These are phyloP conservation scores for Umbelopsis isabellina DNA, from an alignment of 192 early-diverging fungal species.

Conservation along the genomic window DNA sequence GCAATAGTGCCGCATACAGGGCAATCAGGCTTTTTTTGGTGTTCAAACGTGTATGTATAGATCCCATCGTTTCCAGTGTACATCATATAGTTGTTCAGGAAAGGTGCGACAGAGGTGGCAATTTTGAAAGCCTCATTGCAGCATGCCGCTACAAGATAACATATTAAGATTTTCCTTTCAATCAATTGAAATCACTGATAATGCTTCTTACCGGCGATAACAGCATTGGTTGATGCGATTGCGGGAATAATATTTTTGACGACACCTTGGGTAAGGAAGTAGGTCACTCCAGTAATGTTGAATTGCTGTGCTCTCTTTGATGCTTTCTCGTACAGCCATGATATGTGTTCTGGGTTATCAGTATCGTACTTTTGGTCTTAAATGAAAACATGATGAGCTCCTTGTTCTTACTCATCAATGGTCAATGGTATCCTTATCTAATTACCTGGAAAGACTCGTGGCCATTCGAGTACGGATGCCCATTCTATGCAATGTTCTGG, in stretches of 20 bases:
- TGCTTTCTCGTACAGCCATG: conserved; percentile 74
- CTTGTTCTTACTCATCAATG: neutral
- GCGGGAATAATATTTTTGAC: conserved; percentile 99
- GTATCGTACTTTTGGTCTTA: conserved; percentile 71
- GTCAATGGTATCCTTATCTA: neutral
- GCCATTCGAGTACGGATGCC: conserved; percentile 94
- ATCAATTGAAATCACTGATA: neutral
- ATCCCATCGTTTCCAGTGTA: conserved; percentile 91
- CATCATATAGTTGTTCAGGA: conserved; percentile 96
- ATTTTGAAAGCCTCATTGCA: conserved; percentile 96
- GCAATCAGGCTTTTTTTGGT: conserved; percentile 83
- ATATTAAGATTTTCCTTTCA: neutral
- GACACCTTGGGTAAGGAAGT: conserved; percentile 91
- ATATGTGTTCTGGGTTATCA: conserved; percentile 77
- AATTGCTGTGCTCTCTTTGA: conserved; percentile 73
- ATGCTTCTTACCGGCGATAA: conserved; percentile 59
- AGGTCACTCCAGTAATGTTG: conserved; percentile 87
- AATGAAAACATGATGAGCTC: neutral
- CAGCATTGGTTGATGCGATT: conserved; percentile 89
- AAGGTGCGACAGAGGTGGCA: conserved; percentile 74
- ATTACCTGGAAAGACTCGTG: conserved; percentile 73
- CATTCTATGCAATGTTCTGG: conserved; percentile 99
- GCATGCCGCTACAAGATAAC: conserved; percentile 70
- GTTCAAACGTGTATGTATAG: conserved; percentile 88
- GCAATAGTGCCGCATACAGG: conserved; percentile 84